These are phyloP conservation scores for Lentinus brumalis DNA, from an alignment of 768 basidiomycete genomes.

Conservation along the genomic window DNA sequence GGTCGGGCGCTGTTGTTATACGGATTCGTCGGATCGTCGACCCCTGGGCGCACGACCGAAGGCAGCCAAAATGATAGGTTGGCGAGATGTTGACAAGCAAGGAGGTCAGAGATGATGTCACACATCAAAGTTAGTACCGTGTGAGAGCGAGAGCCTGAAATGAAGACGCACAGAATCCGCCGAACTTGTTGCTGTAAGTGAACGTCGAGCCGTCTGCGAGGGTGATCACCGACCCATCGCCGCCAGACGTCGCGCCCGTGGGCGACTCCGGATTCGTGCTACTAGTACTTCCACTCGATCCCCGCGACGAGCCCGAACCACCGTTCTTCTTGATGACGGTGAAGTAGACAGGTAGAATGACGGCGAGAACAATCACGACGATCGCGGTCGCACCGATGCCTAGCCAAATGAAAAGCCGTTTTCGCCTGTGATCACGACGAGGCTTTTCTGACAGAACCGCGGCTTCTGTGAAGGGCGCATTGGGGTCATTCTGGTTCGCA, in stretches of 20 bases:
- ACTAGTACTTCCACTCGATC: not conserved
- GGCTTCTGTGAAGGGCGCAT: slow-evolving; percentile 9
- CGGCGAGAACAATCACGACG: slow-evolving; percentile 29
- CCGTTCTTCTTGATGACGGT: slow-evolving; percentile 14
- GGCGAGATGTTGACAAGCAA: not conserved
- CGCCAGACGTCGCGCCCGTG: slow-evolving; percentile 47
- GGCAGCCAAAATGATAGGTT: too few relatives aligned
- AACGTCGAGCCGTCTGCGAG: slow-evolving; percentile 68
- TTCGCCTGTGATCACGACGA: slow-evolving; percentile 2
- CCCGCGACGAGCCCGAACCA: not conserved
- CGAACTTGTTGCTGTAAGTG: slow-evolving; percentile 76
- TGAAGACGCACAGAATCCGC: slow-evolving; percentile 60
- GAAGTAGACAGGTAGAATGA: slow-evolving; percentile 29
- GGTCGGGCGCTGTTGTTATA: slow-evolving; percentile 76
- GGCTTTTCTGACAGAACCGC: slow-evolving; percentile 1
- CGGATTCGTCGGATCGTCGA: slow-evolving; percentile 69
- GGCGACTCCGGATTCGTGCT: slow-evolving; percentile 27
- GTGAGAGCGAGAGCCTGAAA: not conserved
- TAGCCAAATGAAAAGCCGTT: slow-evolving; percentile 11
- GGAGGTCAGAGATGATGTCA: slow-evolving; percentile 10
- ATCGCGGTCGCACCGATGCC: slow-evolving; percentile 17
- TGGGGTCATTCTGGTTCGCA: slow-evolving; percentile 4
- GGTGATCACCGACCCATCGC: slow-evolving; percentile 66
- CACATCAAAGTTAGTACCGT: not conserved
- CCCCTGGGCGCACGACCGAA: slow-evolving; percentile 46